Conservation (phyloP, 108 stramenopile species). For the Aurantiochytrium sp. region DNA sequence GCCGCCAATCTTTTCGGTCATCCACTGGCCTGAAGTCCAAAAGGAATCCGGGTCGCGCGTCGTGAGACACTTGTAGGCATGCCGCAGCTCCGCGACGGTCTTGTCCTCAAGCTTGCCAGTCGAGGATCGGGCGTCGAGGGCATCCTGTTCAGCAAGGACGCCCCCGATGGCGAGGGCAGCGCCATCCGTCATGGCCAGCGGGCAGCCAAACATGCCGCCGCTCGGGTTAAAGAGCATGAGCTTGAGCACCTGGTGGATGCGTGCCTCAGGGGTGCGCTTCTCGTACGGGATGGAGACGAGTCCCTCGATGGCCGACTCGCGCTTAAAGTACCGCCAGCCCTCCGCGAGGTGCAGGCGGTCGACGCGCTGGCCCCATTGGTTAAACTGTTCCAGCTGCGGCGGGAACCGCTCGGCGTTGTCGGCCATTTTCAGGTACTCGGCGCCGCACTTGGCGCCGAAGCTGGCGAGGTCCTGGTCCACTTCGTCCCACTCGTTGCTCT, state of each 20-base stretch:
- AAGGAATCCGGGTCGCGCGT: background rate
- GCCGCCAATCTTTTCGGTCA: background rate
- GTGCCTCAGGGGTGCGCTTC: background rate
- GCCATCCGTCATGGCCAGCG: slow-evolving; percentile 1
- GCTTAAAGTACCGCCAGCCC: slow-evolving; percentile 2
- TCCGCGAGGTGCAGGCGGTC: background rate
- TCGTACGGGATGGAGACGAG: slow-evolving; percentile 18
- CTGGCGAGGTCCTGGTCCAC: background rate
- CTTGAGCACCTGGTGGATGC: background rate
- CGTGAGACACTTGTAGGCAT: background rate
- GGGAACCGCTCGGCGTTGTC: background rate
- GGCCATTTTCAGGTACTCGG: slow-evolving; percentile 8
- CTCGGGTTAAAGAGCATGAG: background rate
- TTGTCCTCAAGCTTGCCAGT: background rate
- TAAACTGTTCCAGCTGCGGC: background rate
- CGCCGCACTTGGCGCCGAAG: background rate
- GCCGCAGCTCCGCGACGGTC: background rate
- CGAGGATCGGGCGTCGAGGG: background rate
- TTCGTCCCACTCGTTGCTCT: background rate
- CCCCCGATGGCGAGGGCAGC: background rate
- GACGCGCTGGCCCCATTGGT: background rate
- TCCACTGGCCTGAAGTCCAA: slow-evolving; percentile 8
- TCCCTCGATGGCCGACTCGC: background rate
- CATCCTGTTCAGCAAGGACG: background rate
- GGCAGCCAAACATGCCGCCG: slow-evolving; percentile 4